Evolutionary conservation across 768 basidiomycete species (phyloP).

Genomic region (Tricholoma furcatifolium): DNA sequence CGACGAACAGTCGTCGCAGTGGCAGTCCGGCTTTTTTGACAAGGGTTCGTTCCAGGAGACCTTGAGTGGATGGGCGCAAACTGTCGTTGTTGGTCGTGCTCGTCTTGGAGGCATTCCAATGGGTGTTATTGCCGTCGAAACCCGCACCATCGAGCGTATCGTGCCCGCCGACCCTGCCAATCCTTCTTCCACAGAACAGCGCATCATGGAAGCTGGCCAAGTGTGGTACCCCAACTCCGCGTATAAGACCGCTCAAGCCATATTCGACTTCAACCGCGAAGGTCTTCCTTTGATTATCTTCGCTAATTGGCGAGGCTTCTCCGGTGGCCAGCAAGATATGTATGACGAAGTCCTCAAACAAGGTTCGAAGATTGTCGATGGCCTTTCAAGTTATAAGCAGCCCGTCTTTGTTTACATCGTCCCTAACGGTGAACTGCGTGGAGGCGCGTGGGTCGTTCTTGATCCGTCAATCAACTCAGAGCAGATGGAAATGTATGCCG

Average conservation of each 20-base stretch:
- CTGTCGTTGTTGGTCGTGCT: slow-evolving; percentile 95
- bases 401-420: slow-evolving; percentile 98
- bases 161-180: slow-evolving; percentile 99
- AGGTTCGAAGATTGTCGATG: slow-evolving; percentile 98
- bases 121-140: slow-evolving; percentile 98
- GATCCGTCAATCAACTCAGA: slow-evolving; percentile 96
- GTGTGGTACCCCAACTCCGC: slow-evolving; percentile 99
- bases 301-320: slow-evolving; percentile 99
- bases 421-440: slow-evolving; percentile 97
- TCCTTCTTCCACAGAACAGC: slow-evolving; percentile 92
- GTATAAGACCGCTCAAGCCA: slow-evolving; percentile 99
- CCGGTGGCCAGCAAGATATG: slow-evolving; percentile 99
- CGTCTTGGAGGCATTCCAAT: slow-evolving; percentile 95
- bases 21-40: slow-evolving; percentile 94
- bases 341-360: slow-evolving; percentile 97
- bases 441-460: slow-evolving; percentile 98
- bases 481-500: slow-evolving; percentile 99
- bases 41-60: slow-evolving; percentile 98
- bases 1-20: slow-evolving; percentile 77
- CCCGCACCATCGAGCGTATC: slow-evolving; percentile 93
- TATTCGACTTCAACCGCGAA: slow-evolving; percentile 98
- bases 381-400: slow-evolving; percentile 93
- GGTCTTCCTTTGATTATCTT: slow-evolving; percentile 97
- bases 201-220: slow-evolving; percentile 99
- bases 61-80: slow-evolving; percentile 98